phyloP scores from a whole-genome alignment of 2,329 filamentous ascomycete genomes.

The Colletotrichum sp. region DNA sequence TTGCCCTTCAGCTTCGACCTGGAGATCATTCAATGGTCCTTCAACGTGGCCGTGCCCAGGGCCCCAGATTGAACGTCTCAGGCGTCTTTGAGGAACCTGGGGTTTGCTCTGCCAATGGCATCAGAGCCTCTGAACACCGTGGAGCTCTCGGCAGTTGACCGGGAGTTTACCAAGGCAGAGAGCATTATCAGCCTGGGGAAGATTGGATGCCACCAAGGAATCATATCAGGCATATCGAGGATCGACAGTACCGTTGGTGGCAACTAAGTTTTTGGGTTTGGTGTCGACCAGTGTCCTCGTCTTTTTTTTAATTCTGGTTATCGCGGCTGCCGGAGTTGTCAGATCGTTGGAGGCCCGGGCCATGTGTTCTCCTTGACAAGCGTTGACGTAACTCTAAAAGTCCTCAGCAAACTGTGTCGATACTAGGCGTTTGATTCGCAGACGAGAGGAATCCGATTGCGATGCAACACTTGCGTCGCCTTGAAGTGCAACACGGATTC shows the following conservation, averaged over 20 bases:
- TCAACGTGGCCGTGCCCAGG: neutral
- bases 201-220: neutral
- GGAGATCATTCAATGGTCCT: neutral
- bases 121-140: neutral
- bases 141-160: neutral
- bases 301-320: neutral
- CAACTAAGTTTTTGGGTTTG: neutral
- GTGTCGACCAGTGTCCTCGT: neutral
- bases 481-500: neutral
- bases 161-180: neutral
- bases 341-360: neutral
- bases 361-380: neutral
- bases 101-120: neutral
- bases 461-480: neutral
- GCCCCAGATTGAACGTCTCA: neutral
- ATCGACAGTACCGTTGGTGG: neutral
- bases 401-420: neutral
- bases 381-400: slow-evolving; percentile 1
- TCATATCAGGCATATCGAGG: neutral
- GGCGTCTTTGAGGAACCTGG: neutral
- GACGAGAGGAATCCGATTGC: neutral
- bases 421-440: neutral
- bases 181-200: neutral
- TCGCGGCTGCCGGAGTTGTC: neutral
- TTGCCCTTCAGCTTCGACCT: neutral